Base-by-base conservation (phyloP, 2,329 filamentous ascomycete genomes). In the Leptographium procerum region DNA sequence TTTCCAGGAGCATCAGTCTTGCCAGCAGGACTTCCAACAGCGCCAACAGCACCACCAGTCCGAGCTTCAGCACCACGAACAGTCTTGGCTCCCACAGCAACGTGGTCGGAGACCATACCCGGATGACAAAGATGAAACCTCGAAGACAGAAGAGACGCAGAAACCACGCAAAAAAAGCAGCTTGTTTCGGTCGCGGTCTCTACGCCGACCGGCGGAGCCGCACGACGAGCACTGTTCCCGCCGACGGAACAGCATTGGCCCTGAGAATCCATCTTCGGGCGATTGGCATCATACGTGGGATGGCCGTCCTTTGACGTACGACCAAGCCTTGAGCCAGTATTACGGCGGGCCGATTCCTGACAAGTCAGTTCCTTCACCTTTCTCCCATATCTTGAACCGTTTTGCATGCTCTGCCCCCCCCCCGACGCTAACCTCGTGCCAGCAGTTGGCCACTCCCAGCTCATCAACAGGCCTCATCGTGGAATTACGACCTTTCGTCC, bases 401-500 rank as follows among this genome's bases (percentile, higher is more conserved):
- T 22, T 48, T 48, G 19, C 11, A 6, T 28, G 24, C 50, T 24
- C n/a, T n/a, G n/a, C n/a, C n/a, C n/a, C n/a, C n/a, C n/a, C n/a
- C n/a, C n/a, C n/a, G n/a, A 4, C 50, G 13, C 31, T n/a, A 22
- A 33, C 52, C 11, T 54, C 8, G 26, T 16, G 58, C 26, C 9
- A 16, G 53, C 56, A 75, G 70, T 53, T 67, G 69, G 64, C 66
- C 69, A 28, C 60, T 65, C 28, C 57, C 65, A 47, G 66, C 68
- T 36, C 65, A 65, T 28, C 69, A 69, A 45, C 72, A 70, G 52
- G 65, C 69, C 6, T 76, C 74, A 5, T 72, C 74, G 6, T 72
- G 72, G 63, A 73, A 73, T 59, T 75, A 77, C 65, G 71, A 77
- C 59, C 60, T 73, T 55, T 67, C 67, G 31, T 75, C 75, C 29